Base-by-base conservation (phyloP, 1,284 basidiomycete genomes). In the Heterobasidion annosum region DNA sequence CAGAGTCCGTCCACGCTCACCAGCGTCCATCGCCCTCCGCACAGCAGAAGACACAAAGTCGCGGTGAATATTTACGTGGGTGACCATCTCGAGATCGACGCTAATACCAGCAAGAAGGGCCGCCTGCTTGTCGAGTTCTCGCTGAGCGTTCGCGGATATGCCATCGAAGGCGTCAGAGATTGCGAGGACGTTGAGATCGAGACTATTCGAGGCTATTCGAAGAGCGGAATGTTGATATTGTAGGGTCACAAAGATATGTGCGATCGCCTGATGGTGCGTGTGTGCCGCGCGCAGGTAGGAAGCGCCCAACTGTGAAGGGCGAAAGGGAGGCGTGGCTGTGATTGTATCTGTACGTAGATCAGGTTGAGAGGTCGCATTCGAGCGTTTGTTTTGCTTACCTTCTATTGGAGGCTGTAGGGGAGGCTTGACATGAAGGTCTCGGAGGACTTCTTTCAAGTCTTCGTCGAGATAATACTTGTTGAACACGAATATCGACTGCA, bases 391-490 rank as follows among this genome's bases (percentile, higher is more conserved):
- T 44, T 18, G 16, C 62, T 45, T 59, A 85, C 87, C 83, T 70
- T 88, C 84, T 56, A 86, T 78, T 25, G 78, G 75, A 13, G 82
- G 81, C 59, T 88, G 82, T 18, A 88, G 61, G 9, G 74, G 72
- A 2, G 85, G 72, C 47, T 82, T 75, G n/a, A 79, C 69, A n/a
- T 67, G 73, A 10, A 90, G 73, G 48, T 79, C 74, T 16, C 67
- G 71, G 6, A 89, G 67, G 32, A 87, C 81, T 46, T 84, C 75
- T 2, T 83, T 76, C 35, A 86, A 53, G 53, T 85, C 82, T 49
- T 80, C 72, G 57, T 88, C 85, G 43, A 91, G 74, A 61, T 86
- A 87, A 60, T 77, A 73, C 63, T 88, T 88, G 69, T 90, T 91
- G 70, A 88, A 91, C 3, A 90, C 83, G 62, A 79, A 91, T 57